Base-by-base conservation (phyloP, 768 basidiomycete genomes). In the Vararia minispora region DNA sequence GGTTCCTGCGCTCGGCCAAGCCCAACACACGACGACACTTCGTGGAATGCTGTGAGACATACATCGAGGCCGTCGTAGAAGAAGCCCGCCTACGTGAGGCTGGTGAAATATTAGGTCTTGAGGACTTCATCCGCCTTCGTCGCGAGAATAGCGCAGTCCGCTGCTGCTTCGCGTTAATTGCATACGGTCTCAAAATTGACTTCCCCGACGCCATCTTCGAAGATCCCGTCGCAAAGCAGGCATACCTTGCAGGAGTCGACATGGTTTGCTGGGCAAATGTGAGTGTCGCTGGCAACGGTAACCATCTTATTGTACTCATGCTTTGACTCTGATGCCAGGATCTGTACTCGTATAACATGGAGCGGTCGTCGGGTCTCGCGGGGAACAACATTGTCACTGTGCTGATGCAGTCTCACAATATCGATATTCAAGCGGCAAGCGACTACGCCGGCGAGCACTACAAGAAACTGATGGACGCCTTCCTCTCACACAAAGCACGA, bases 221-320 rank as follows among this genome's bases (percentile, higher is more conserved):
- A 33, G 64, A 83, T 52, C 61, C 71, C 14, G 57, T 49, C 11
- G 72, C 82, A 50, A 59, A 63, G 52, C 61, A 62, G 28, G 65
- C 74, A 26, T 71, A 76, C 48, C 69, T 65, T 51, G 69, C 72
- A 6, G 76, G 73, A 8, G 68, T 68, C 28, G 80, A 84, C 53
- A 63, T 78, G 47, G 71, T 83, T 37, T 74, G 72, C 56, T 81
- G 72, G 77, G 60, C 79, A 16, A 83, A 84, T 54, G 79, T 81
- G 43, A 56, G 71, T 58, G 20, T 22, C 27, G 12, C 33, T 30
- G 17, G 16, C 7, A 16, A 13, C 11, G 6, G 5, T 9, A 5
- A 24, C 18, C 20, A 27, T 33, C 28, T 46, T 30, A 25, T 9
- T 13, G 29, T 23, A 30, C 28, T 20, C 6, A 21, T 13, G 39